Base-by-base conservation (phyloP, 805 yeast species). In the Yueomyces sp. region DNA sequence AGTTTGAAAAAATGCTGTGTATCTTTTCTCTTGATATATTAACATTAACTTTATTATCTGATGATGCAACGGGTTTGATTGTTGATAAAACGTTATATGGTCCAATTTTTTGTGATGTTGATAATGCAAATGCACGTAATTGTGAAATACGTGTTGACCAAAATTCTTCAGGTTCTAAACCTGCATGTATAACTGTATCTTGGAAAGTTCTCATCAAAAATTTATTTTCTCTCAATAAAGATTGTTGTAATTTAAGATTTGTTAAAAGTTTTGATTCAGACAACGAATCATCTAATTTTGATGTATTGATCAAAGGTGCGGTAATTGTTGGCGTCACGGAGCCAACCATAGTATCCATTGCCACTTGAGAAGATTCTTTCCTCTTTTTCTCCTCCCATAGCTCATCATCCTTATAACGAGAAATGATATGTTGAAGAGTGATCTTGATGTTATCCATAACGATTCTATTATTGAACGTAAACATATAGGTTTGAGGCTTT, bases 11-110 rank as follows among this genome's bases (percentile, higher is more conserved):
- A 27, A 92, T 86, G 49, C 83, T 94, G 45, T 77, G 79, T 54
- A 92, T 88, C 47, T 82, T 87, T 47, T 88, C 96, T 44, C 95
- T 69, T 0, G 98, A 85, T 33, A 92, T 83, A 44, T 87, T 81
- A 41, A 92, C 95, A 60, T 87, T 88, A 45, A 90, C 95, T 58
- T 86, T 85, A 62, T 90, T 90, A 56, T 90, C 97, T 44, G 85
- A 76, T 0, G 94, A 79, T 0, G 96, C 95, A 5, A 86, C 90
- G 0, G 97, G 96, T 55, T 84, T 85, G 49, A 92, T 90, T 0
- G 97, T 86, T 39, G 95, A 82, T 43, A 92, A 66, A 0, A 92
- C 97, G 56, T 92, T 92, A 59, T 88, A 92, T 0, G 95, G 92
- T 0, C 98, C 98, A 41, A 81, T 70, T 50, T 84, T 83, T 57